A percentile compares a stretch with the other conserved stretches of the same genome.
Evolutionary conservation across 768 basidiomycete species (phyloP).

Genomic region (Lanmaoa pseudosensibilis): DNA sequence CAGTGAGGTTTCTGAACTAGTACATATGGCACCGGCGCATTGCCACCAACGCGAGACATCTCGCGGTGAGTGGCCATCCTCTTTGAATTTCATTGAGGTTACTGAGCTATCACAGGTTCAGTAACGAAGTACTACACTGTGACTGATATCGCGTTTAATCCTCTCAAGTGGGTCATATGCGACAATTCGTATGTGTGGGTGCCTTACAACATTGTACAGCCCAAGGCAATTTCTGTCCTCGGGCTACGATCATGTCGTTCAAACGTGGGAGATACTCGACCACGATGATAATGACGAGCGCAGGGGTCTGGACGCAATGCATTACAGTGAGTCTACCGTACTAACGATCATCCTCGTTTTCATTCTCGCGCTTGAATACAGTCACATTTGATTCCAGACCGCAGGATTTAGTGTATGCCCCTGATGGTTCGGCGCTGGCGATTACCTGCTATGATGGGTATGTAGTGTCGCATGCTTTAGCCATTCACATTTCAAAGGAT

Average conservation of each 20-base stretch:
- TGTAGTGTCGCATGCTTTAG: constrained; percentile 1
- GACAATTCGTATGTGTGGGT: background rate
- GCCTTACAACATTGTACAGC: constrained; percentile 30
- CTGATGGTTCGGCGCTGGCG: constrained; percentile 41
- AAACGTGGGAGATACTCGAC: constrained; percentile 41
- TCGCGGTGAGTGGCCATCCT: constrained; percentile 14
- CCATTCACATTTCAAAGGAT: background rate
- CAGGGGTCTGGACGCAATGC: constrained; percentile 12
- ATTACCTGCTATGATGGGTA: constrained; percentile 33
- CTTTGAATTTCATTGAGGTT: background rate
- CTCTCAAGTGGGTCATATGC: constrained; percentile 39
- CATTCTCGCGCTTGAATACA: constrained; percentile 7
- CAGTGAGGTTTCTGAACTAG: constrained; percentile 13
- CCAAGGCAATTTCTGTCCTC: constrained; percentile 44
- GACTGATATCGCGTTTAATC: constrained; percentile 56
- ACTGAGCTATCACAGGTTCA: constrained; percentile 9
- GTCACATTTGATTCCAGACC: constrained; percentile 34
- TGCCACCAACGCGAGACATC: constrained; percentile 18
- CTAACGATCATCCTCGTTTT: background rate
- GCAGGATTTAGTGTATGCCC: constrained; percentile 47
- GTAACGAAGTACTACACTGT: constrained; percentile 52
- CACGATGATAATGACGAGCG: constrained; percentile 16
- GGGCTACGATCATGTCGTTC: constrained; percentile 45
- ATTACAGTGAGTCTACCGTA: constrained; percentile 14
- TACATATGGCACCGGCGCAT: constrained; percentile 20